phyloP scores from a whole-genome alignment of 2,329 filamentous ascomycete species.

The Thelonectria olida region DNA sequence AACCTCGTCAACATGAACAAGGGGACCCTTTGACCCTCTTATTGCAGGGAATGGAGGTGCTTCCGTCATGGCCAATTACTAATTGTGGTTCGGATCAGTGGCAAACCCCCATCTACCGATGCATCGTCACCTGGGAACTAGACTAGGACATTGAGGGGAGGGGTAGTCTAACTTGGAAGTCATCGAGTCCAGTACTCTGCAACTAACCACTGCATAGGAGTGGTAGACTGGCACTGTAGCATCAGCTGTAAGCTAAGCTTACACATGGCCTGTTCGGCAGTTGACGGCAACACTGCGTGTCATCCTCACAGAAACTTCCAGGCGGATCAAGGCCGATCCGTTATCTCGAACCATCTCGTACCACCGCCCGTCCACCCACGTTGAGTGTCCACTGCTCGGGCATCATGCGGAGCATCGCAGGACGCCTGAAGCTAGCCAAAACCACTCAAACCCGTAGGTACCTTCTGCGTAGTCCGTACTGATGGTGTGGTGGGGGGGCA shows the following conservation, averaged over 20 bases:
- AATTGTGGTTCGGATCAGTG: neutral
- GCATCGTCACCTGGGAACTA: conserved; percentile 12
- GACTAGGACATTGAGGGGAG: too few relatives aligned
- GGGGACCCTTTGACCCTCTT: too few relatives aligned
- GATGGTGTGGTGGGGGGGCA: conserved; percentile 23
- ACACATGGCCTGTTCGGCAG: too few relatives aligned
- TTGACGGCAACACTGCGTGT: neutral
- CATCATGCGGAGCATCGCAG: conserved; percentile 13
- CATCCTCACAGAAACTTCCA: conserved; percentile 15
- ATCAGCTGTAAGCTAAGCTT: too few relatives aligned
- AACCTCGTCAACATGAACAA: conserved; percentile 16
- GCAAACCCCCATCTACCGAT: neutral
- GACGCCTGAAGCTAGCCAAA: conserved; percentile 31
- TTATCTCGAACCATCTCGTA: conserved; percentile 31
- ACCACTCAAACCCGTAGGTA: conserved; percentile 33
- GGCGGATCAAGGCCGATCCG: conserved; percentile 9
- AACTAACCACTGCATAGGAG: too few relatives aligned
- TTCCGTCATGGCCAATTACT: neutral
- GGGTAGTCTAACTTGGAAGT: too few relatives aligned
- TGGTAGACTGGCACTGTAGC: too few relatives aligned
- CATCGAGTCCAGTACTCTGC: too few relatives aligned
- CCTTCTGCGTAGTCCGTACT: conserved; percentile 4
- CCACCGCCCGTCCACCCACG: conserved; percentile 11
- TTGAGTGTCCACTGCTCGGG: too few relatives aligned
- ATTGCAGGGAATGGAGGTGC: too few relatives aligned